Base-by-base conservation (phyloP, 306 rosid species). In the Dryas drummondii region DNA sequence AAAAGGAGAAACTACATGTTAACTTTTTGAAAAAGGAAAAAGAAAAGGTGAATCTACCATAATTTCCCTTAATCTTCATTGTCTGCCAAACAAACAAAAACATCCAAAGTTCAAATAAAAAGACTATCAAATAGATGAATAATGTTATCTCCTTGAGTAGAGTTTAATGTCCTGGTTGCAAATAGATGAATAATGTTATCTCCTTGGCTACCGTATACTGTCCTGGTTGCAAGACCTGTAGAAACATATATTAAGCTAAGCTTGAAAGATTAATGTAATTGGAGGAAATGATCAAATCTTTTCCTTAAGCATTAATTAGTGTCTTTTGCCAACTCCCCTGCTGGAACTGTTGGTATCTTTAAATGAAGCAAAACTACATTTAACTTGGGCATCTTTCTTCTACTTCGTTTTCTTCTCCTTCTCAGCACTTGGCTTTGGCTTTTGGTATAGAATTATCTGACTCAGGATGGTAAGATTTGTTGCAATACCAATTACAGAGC, bases 391-490 rank as follows among this genome's bases (percentile, higher is more conserved):
- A 26, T 42, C 45, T 70, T 67, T 70, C 69, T 68, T 49, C 81
- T 86, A 94, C 84, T 86, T 70, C 1, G 47, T 86, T 82, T 92
- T 92, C 97, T 90, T 94, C 84, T 85, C 97, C 83, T 82, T 87
- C 66, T 45, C 84, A 48, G 83, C 87, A 16, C 32, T 17, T 14
- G 19, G 40, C 42, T 13, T 72, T n/a, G 85, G 84, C 89, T 82
- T 92, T 77, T 75, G 93, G 88, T 90, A 94, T 4, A 84, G 2
- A 50, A 85, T 37, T 79, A 94, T 90, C 96, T 90, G 99, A 84
- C 92, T 86, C 73, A 94, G 73, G 80, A 94, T 81, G 77, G 90
- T 78, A 61, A 85, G 84, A 74, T 94, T 92, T 74, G 97, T 94
- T 12, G 86, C 89, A 54, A 90, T 75, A 27, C 97, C 93, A 78